These are phyloP conservation scores for Leishmania aethiopica DNA, from an alignment of 208 protist genomes.

Conservation along the genomic window DNA sequence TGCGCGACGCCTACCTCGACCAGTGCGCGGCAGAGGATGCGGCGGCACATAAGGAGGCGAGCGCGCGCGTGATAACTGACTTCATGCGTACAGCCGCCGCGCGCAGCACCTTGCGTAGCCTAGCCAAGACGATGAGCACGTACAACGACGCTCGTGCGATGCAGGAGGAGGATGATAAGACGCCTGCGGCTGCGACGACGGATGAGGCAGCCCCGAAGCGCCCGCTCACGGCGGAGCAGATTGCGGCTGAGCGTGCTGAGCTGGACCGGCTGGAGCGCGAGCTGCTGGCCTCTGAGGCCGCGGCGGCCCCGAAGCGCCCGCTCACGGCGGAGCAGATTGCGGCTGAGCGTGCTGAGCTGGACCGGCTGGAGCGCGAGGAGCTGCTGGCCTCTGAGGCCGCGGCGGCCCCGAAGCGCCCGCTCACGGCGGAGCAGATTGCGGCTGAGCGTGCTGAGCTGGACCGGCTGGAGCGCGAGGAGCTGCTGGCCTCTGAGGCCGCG, in stretches of 20 bases:
- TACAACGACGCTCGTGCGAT: constrained; percentile 27
- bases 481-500: neutral
- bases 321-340: constrained; percentile 15
- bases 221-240: constrained; percentile 3
- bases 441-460: constrained; percentile 8
- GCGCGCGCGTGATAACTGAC: constrained; percentile 21
- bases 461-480: constrained; percentile 2
- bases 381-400: neutral
- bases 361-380: constrained; percentile 4
- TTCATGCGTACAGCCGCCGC: constrained; percentile 31
- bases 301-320: neutral
- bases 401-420: neutral
- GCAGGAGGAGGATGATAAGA: constrained; percentile 18
- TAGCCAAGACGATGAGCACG: constrained; percentile 2
- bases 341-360: constrained; percentile 2
- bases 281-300: neutral
- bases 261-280: neutral
- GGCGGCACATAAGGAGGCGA: constrained; percentile 16
- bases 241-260: neutral
- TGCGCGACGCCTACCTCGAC: constrained; percentile 28
- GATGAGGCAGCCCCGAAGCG: neutral
- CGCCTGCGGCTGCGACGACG: neutral
- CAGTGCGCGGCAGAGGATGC: constrained; percentile 9
- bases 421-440: constrained; percentile 15
- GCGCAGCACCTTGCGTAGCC: constrained; percentile 9